Evolutionary conservation across 768 basidiomycete genomes (phyloP), one percentile per base, ranked within the genome.

Genomic region (Boletus subparvulus): DNA sequence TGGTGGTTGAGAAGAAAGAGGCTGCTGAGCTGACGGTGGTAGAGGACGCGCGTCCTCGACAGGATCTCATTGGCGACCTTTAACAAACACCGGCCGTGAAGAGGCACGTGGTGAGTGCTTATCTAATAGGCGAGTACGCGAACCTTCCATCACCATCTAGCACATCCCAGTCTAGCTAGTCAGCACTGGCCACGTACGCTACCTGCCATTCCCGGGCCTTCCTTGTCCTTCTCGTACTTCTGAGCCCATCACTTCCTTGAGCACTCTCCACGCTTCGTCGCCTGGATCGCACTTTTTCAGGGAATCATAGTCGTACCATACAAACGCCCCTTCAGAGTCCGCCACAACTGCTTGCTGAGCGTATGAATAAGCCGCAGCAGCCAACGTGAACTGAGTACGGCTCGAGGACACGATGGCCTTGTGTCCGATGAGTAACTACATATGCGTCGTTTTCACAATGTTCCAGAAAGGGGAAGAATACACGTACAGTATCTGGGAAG

Each of bases 221-320:
- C 52, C 60, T 19, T 56, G 47, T 3, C 56, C 50, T 46, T 65
- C 68, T 53, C 55, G 60, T 30, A 59, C 60, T 49, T 64, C 66
- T 5, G 66, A 51, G 4, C 49, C 41, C 66, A 64, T 64, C 21
- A 55, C 55, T 9, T 64, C 52, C 39, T 39, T 71, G 32, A 71
- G 62, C 8, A 73, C 73, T 35, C 74, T 71, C 65, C 75, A 73
- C 5, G 74, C 70, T 36, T 76, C 75, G 54, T 83, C 78, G 0
- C 82, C 84, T 7, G 88, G 87, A 61, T 80, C 79, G 57, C 81
- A 83, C 69, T 88, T 90, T 69, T 72, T 78, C 51, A 88, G 76
- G 17, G 61, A 75, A 54, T 88, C 85, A 60, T 91, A 90, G 67
- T 91, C 85, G 58, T 89, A 91, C 89, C 89, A 91, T 10, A 89